Evolutionary conservation across 768 basidiomycete genomes (phyloP), one percentile per base, ranked within the genome.

Genomic region (Boletus reticuloceps): DNA sequence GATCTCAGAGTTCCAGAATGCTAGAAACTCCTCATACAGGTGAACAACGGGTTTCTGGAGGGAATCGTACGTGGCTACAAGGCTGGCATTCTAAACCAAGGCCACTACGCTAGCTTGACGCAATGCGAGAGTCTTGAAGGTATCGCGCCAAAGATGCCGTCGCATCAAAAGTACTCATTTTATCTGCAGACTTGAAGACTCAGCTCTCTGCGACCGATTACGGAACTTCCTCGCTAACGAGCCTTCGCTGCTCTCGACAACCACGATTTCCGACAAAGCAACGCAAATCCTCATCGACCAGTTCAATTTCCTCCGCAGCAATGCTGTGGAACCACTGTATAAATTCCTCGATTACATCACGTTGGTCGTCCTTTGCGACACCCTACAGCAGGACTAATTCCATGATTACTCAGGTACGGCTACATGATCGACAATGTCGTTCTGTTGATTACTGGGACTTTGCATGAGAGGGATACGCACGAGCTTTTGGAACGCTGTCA

Each of bases 371-470:
- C 31, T 53, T 34, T 51, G 37, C 47, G 37, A 37, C 54, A 52
- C 25, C 47, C 50, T 32, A 41, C 6, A 31, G 29, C 47, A 32
- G 7, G 44, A 36, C 48, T 60, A 49, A 60, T 55, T 44, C 32
- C 42, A 37, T 41, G 29, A 27, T 50, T 44, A 54, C 39, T 51
- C 72, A 97, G 94, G 43, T 97, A 97, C 70, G 94, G 86, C 31
- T 99, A 98, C 75, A 99, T 99, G 97, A 98, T 99, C 68, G 97
- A 99, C 83, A 99, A 99, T 71, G 91, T 99, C 65, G 88, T 99
- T 55, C 81, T 99, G 50, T 81, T 99, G 66, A 99, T 98, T 58
- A 95, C 97, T 16, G 97, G 97, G 20, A 98, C 96, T 1, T 75
- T 99, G 34, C 95, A 98, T 66, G 95, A 98, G 73, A 82, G 97